Evolutionary conservation across 768 basidiomycete genomes (phyloP).

Genomic region (Amyloporia xantha): DNA sequence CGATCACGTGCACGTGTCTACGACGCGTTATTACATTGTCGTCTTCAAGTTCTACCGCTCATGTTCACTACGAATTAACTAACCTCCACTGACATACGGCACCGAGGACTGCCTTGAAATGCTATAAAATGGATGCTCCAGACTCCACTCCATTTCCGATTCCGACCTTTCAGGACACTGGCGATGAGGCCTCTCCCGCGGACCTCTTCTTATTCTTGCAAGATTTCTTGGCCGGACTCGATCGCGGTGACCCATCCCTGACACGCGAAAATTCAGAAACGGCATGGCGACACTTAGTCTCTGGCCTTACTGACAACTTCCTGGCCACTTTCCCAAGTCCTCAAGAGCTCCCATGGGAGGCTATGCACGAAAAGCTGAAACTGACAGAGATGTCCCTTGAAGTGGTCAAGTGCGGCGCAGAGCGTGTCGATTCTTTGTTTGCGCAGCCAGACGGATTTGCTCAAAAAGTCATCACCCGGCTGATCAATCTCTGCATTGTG

Average conservation of each 20-base stretch:
- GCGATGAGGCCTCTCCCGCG: constrained; percentile 5
- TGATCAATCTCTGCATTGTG: constrained; percentile 47
- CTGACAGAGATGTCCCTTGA: constrained; percentile 50
- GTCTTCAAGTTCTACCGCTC: too few species aligned
- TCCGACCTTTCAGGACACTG: constrained; percentile 16
- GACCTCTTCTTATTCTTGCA: constrained; percentile 12
- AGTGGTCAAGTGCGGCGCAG: constrained; percentile 43
- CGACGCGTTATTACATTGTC: too few species aligned
- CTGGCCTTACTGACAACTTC: constrained; percentile 43
- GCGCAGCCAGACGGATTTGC: constrained; percentile 37
- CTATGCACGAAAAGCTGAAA: constrained; percentile 50
- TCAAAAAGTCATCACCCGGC: constrained; percentile 40
- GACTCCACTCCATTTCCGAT: constrained; percentile 11
- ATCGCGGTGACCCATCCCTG: constrained; percentile 2
- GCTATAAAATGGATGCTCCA: too few species aligned
- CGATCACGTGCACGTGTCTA: too few species aligned
- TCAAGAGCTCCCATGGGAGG: constrained; percentile 42
- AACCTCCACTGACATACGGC: too few species aligned
- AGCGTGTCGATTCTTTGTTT: constrained; percentile 46
- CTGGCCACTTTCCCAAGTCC: constrained; percentile 50
- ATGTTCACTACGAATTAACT: too few species aligned
- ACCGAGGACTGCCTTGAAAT: too few species aligned
- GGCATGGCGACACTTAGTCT: constrained; percentile 5
- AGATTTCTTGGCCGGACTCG: constrained; percentile 7
- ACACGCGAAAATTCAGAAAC: neutral